Percentiles rank a stretch among this genome's conserved stretches.
phyloP scores from a whole-genome alignment of 352 stramenopile species.

The Phytophthora gonapodyides region DNA sequence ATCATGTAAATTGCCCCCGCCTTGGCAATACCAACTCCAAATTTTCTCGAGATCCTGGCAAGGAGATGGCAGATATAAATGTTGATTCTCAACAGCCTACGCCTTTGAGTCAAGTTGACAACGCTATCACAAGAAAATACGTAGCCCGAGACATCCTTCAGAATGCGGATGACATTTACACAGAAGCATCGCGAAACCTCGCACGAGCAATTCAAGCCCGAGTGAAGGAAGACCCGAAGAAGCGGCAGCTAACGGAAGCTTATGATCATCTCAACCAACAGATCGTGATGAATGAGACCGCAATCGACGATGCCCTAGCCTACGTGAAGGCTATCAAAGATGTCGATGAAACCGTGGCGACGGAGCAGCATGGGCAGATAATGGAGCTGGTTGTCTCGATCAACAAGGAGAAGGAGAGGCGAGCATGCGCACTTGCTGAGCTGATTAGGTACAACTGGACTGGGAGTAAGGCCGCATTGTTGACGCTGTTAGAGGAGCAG shows the following conservation, averaged over 20 bases:
- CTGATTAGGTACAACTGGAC: constrained; percentile 20
- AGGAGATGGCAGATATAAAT: no score
- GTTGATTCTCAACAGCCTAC: no score
- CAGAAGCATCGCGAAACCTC: constrained; percentile 10
- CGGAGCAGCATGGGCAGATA: constrained; percentile 27
- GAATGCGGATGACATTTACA: constrained; percentile 13
- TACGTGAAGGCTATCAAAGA: constrained; percentile 34
- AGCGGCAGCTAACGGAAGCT: constrained; percentile 16
- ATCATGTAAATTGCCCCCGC: no score
- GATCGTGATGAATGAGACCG: constrained; percentile 31
- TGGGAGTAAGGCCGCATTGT: constrained; percentile 12
- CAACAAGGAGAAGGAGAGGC: constrained; percentile 27
- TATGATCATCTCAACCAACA: constrained; percentile 29
- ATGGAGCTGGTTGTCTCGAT: constrained; percentile 35
- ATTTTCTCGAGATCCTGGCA: no score
- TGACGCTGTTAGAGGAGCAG: constrained; percentile 14
- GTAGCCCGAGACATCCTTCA: no score
- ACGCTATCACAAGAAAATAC: no score
- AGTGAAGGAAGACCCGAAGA: constrained; percentile 20
- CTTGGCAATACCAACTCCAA: no score
- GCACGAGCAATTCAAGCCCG: constrained; percentile 8
- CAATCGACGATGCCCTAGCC: constrained; percentile 23
- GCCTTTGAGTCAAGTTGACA: no score
- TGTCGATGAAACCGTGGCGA: constrained; percentile 20
- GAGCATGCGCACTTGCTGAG: constrained; percentile 18